These are phyloP conservation scores for Amoeboaphelidium occidentale DNA, from an alignment of 371 early-diverging fungal genomes.

Conservation along the genomic window DNA sequence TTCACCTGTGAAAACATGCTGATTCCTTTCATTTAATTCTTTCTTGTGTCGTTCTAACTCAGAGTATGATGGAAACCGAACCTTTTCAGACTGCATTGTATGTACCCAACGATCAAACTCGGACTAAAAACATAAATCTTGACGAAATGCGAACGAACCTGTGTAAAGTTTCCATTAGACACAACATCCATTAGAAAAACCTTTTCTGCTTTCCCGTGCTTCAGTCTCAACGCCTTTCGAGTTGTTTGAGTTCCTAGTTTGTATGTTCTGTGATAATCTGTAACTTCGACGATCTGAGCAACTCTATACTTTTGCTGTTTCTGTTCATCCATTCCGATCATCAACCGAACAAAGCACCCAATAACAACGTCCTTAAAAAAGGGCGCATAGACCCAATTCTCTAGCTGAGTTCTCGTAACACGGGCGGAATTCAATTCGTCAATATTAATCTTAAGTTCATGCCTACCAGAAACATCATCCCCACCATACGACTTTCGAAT, in stretches of 20 bases:
- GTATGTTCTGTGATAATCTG: constrained; percentile 32
- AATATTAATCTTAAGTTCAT: constrained; percentile 2
- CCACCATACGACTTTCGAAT: not conserved
- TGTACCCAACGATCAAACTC: constrained; percentile 31
- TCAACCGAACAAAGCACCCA: constrained; percentile 38
- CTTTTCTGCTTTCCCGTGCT: constrained; percentile 36
- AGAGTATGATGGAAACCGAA: constrained; percentile 19
- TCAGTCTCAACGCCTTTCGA: constrained; percentile 29
- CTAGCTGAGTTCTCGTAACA: constrained; percentile 30
- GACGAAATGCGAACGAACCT: constrained; percentile 6
- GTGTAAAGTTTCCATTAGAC: constrained; percentile 35
- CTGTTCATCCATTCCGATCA: constrained; percentile 23
- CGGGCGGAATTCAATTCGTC: constrained; percentile 31
- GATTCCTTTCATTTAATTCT: constrained; percentile 27
- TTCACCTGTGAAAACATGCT: constrained; percentile 34
- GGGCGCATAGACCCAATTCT: constrained; percentile 42
- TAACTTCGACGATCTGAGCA: constrained; percentile 29
- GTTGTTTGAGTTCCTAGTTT: constrained; percentile 25
- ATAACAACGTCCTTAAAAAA: constrained; percentile 34
- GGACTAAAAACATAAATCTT: constrained; percentile 4
- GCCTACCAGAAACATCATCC: not conserved
- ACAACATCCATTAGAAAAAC: constrained; percentile 43
- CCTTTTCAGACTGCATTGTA: constrained; percentile 21
- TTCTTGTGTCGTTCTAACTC: constrained; percentile 24
- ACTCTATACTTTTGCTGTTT: constrained; percentile 25